Evolutionary conservation across 805 yeast genomes (phyloP).

Genomic region (Spathaspora passalidarum): DNA sequence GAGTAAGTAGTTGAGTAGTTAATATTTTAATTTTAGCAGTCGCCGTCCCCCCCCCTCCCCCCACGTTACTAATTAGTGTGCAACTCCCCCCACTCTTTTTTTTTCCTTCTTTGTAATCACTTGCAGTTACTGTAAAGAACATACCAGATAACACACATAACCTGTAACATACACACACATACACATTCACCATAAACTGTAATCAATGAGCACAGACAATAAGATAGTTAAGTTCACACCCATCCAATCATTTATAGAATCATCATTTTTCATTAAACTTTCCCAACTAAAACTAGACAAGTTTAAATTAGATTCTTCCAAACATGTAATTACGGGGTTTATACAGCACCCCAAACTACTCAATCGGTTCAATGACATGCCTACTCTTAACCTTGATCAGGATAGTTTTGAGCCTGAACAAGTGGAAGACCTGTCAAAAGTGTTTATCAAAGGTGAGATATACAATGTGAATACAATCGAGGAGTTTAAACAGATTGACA

Average conservation of each 20-base stretch:
- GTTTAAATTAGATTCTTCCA: slow-evolving; percentile 58
- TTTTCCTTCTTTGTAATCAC: too few species aligned
- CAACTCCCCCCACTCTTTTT: neutral
- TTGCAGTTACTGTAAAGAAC: too few species aligned
- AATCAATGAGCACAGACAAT: neutral
- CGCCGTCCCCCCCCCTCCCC: too few species aligned
- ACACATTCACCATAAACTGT: too few species aligned
- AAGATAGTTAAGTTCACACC: slow-evolving; percentile 39
- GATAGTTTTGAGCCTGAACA: slow-evolving; percentile 23
- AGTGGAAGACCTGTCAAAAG: slow-evolving; percentile 9
- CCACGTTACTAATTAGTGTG: neutral
- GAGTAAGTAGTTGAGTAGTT: neutral
- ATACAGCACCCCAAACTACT: slow-evolving; percentile 31
- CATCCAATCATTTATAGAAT: slow-evolving; percentile 72
- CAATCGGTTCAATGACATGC: slow-evolving; percentile 33
- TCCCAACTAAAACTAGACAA: slow-evolving; percentile 72
- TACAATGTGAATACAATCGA: slow-evolving; percentile 79
- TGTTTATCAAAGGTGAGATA: slow-evolving; percentile 32
- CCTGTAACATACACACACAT: neutral
- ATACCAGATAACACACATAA: too few species aligned
- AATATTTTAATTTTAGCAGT: neutral
- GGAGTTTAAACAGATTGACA: slow-evolving; percentile 72
- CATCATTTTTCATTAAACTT: slow-evolving; percentile 79
- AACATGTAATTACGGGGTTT: slow-evolving; percentile 43
- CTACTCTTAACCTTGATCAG: slow-evolving; percentile 33